phyloP scores from a whole-genome alignment of 1,284 basidiomycete species.

The Taiwanofungus camphoratus region DNA sequence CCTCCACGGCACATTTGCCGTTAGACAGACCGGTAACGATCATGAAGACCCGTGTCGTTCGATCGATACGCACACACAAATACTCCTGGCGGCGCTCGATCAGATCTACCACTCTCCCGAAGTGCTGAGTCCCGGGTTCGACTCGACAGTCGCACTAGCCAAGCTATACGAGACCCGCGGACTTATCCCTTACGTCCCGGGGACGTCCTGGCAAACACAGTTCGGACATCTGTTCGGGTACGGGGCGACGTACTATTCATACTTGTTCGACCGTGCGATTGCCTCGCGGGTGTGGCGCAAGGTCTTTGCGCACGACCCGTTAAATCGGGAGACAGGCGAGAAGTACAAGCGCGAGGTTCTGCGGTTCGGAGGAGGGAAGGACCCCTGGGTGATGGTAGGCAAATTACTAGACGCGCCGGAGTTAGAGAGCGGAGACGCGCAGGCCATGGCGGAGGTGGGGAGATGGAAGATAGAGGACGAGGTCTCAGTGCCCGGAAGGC shows the following conservation, averaged over 20 bases:
- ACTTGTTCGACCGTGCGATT: constrained; percentile 93
- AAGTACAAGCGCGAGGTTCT: constrained; percentile 76
- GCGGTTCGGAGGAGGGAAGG: constrained; percentile 81
- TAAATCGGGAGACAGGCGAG: constrained; percentile 68
- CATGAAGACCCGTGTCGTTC: constrained; percentile 68
- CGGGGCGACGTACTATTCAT: constrained; percentile 96
- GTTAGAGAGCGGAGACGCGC: constrained; percentile 64
- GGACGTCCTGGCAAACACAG: constrained; percentile 90
- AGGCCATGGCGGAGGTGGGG: constrained; percentile 87
- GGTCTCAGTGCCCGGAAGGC: constrained; percentile 23
- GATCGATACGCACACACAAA: constrained; percentile 89
- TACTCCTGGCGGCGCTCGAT: constrained; percentile 86
- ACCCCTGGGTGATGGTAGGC: constrained; percentile 94
- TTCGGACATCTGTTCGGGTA: constrained; percentile 97
- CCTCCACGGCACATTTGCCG: constrained; percentile 35
- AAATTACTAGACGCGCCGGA: constrained; percentile 60
- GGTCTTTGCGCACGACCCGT: constrained; percentile 64
- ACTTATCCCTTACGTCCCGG: constrained; percentile 74
- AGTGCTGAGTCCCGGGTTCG: constrained; percentile 52
- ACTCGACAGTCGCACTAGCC: constrained; percentile 67
- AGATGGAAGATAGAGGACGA: constrained; percentile 80
- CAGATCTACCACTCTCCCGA: constrained; percentile 82
- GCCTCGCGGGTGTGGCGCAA: constrained; percentile 85
- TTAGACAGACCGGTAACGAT: constrained; percentile 46
- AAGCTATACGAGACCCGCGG: constrained; percentile 66